Base-by-base conservation (phyloP, 208 protist genomes). In the Zelonia costaricensis region DNA sequence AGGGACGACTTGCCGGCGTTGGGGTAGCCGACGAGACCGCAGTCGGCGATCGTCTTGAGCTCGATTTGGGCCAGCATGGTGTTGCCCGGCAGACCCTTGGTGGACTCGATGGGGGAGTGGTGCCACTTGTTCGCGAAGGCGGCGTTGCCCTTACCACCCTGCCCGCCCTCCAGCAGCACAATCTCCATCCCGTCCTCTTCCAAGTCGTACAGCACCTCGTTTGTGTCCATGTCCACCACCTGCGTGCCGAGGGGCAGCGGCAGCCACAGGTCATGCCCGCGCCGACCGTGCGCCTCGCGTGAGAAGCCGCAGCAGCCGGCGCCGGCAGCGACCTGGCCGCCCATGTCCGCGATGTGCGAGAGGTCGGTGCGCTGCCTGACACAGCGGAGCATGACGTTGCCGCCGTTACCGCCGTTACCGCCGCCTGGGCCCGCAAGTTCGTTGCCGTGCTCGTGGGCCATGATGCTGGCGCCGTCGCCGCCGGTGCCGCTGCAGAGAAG, bases 1-100 rank as follows among this genome's bases (percentile, higher is more conserved):
- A 98, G 56, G 13, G 91, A 92, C 3, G 91, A 97, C 78, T 98
- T 98, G 6, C 94, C 94, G 4, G 91, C 88, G 48, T 98, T 98
- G 0, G 94, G 92, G 72, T 92, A 96, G 8, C 94, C 94, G 23
- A 98, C 76, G 27, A 98, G 74, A 8, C 88, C 90, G 46, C 94
- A 91, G 70, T 98, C 93, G 8, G 91, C 94, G 51, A 98, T 86
- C 0, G 79, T 86, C 61, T 97, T 97, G 5, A 98, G 78, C 63
- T 97, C 89, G 31, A 98, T 82, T 52, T 92, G 81, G 10, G 84
- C 86, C 15, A 96, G 72, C 86, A 95, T 92, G 4, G 87, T 93
- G 70, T 94, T 94, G 18, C 93, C 93, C 0, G 90, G 88, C n/a
- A 95, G 79, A 5, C 93, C 93, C 8, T 85, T 88, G 6, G 90